Conservation (phyloP, 331 rosid species). For the Ulmus americana region DNA sequence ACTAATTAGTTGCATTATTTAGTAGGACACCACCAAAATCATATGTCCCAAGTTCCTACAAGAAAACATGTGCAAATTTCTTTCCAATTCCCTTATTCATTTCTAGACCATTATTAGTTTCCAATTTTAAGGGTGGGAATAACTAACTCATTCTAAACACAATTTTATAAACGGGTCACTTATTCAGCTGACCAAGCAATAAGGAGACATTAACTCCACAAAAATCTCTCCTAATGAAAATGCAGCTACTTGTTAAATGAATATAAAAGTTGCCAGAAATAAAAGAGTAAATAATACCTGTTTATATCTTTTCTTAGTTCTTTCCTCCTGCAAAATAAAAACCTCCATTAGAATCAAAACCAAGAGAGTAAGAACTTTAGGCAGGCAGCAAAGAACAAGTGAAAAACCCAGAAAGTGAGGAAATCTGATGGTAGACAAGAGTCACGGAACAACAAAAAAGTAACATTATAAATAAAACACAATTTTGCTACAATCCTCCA, state of each 20-base stretch:
- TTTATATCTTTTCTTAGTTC: constrained; percentile 58
- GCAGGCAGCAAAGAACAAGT: constrained; percentile 1
- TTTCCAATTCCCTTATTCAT: background rate
- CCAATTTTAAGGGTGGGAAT: background rate
- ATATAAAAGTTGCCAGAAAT: constrained; percentile 7
- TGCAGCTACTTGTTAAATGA: constrained; percentile 12
- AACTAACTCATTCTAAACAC: too few relatives aligned
- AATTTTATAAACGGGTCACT: too few relatives aligned
- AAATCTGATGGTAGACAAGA: background rate
- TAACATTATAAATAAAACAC: background rate
- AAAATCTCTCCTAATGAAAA: background rate
- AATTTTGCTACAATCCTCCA: background rate
- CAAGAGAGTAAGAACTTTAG: background rate
- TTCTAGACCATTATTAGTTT: background rate
- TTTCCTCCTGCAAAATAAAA: constrained; percentile 55
- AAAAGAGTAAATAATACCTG: constrained; percentile 50
- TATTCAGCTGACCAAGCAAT: too few relatives aligned
- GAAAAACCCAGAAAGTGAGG: background rate
- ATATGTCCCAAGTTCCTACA: background rate
- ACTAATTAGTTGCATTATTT: too few relatives aligned
- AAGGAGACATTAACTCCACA: background rate
- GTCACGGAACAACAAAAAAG: background rate
- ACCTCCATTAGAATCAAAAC: constrained; percentile 6
- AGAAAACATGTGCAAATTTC: background rate
- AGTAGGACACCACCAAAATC: too few relatives aligned